Evolutionary conservation across 2,329 filamentous ascomycete species (phyloP), one percentile per base, ranked within the genome.

Genomic region (Colletotrichum sp.): DNA sequence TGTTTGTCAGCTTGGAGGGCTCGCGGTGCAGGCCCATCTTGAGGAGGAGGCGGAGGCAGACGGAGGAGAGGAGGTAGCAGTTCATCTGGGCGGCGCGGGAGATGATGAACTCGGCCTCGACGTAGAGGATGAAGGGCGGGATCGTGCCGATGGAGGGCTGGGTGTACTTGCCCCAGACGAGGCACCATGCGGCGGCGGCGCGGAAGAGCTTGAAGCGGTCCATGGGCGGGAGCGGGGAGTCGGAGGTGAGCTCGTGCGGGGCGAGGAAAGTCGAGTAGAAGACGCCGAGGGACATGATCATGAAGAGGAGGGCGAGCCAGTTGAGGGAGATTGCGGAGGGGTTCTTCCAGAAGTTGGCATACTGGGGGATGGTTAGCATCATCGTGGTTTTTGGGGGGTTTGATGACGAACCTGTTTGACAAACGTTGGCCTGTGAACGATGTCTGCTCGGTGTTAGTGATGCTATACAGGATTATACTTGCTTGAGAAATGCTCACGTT

Each of bases 21-120:
- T 92, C 90, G 24, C 90, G 88, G 78, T 92, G 90, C 18, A 91
- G 83, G 12, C 90, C 90, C 88, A 91, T 90, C 78, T 90, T 90
- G 67, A 92, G 83, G 85, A 91, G 90, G 4, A 92, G 82, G 8
- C 90, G 88, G 55, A 92, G 84, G 32, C 86, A 84, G 13, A 89
- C 86, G 5, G 87, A 87, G 1, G 86, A 86, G 12, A 92, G 82
- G 34, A 92, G 80, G 80, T 90, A 92, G 80, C 88, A 89, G 78
- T 88, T 88, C 81, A 89, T 88, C 81, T 90, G 89, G 39, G 87
- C 87, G 13, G 86, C 85, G 26, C 87, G 86, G 80, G 87, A 89
- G 63, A 88, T 82, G 18, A 91, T 77, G 78, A 92, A 92, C 76
- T 91, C 87, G 1, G 86, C 85, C 81, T 92, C 90, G 21, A 88